These are phyloP conservation scores for Penicillium sp. DNA, from an alignment of 2,329 filamentous ascomycete genomes.

Conservation along the genomic window DNA sequence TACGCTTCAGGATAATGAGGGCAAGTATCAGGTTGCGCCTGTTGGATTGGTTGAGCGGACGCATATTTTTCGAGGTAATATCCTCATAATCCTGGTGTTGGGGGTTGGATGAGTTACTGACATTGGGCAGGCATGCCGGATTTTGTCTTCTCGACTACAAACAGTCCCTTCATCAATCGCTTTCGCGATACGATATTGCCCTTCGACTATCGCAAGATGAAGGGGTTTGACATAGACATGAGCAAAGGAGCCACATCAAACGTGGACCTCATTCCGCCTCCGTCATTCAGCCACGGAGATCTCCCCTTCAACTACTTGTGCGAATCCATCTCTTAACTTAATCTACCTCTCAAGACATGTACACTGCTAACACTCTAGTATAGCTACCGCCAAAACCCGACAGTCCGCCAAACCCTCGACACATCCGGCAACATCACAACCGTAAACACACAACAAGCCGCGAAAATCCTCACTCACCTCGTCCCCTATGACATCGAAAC, in stretches of 20 bases:
- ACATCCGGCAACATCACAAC: slow-evolving; percentile 64
- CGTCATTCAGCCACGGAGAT: slow-evolving; percentile 74
- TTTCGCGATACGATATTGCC: slow-evolving; percentile 74
- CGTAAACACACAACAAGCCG: slow-evolving; percentile 61
- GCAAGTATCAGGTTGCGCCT: slow-evolving; percentile 69
- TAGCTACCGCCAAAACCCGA: slow-evolving; percentile 84
- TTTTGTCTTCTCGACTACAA: slow-evolving; percentile 77
- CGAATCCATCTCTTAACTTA: slow-evolving; percentile 14
- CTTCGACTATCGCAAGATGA: slow-evolving; percentile 65
- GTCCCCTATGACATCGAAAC: slow-evolving; percentile 65
- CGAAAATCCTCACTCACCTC: slow-evolving; percentile 64
- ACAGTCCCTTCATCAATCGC: slow-evolving; percentile 71
- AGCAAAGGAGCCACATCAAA: slow-evolving; percentile 63
- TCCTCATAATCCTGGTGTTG: background rate
- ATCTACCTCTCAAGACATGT: slow-evolving; percentile 19
- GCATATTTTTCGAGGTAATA: slow-evolving; percentile 79
- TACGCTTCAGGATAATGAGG: slow-evolving; percentile 72
- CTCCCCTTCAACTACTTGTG: slow-evolving; percentile 70
- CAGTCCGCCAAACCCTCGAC: slow-evolving; percentile 67
- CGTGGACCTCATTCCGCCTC: slow-evolving; percentile 77
- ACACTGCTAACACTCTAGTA: slow-evolving; percentile 37
- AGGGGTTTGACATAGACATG: slow-evolving; percentile 70
- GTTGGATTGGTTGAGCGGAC: slow-evolving; percentile 77
- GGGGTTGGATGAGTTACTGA: background rate
- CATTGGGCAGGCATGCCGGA: slow-evolving; percentile 69